Conservation (phyloP, 345 rosid genomes). For the Bruguiera gymnorhiza region DNA sequence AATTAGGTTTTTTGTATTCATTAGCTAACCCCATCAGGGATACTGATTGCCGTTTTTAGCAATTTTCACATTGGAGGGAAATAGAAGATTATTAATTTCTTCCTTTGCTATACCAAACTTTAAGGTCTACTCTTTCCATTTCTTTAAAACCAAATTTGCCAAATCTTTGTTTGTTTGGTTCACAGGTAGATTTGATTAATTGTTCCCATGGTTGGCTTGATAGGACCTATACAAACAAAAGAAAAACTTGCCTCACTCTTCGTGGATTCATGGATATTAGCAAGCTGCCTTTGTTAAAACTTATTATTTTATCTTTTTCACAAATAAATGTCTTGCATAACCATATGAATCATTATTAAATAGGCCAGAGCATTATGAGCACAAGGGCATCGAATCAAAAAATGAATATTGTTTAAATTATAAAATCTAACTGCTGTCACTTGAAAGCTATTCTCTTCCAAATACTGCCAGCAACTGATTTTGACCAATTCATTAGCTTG, state of each 20-base stretch:
- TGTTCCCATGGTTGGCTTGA: too few relatives aligned
- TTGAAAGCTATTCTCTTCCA: not conserved
- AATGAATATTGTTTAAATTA: not conserved
- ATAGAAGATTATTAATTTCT: not conserved
- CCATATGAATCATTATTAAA: too few relatives aligned
- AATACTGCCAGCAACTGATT: not conserved
- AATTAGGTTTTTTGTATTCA: not conserved
- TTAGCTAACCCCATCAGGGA: not conserved
- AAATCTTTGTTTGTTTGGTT: slow-evolving; percentile 1
- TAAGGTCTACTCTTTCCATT: not conserved
- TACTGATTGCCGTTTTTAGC: not conserved
- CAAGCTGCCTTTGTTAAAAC: too few relatives aligned
- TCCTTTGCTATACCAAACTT: not conserved
- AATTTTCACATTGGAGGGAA: not conserved
- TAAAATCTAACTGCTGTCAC: not conserved
- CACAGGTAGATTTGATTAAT: too few relatives aligned
- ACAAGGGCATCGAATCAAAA: too few relatives aligned
- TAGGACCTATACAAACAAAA: too few relatives aligned
- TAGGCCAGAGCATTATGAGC: too few relatives aligned
- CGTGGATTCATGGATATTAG: too few relatives aligned
- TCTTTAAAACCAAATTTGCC: not conserved
- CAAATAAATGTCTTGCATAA: too few relatives aligned
- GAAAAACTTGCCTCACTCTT: too few relatives aligned
- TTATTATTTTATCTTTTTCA: too few relatives aligned
- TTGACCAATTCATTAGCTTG: not conserved